These are phyloP conservation scores for Acer yangbiense DNA, from an alignment of 345 rosid species.

Conservation along the genomic window DNA sequence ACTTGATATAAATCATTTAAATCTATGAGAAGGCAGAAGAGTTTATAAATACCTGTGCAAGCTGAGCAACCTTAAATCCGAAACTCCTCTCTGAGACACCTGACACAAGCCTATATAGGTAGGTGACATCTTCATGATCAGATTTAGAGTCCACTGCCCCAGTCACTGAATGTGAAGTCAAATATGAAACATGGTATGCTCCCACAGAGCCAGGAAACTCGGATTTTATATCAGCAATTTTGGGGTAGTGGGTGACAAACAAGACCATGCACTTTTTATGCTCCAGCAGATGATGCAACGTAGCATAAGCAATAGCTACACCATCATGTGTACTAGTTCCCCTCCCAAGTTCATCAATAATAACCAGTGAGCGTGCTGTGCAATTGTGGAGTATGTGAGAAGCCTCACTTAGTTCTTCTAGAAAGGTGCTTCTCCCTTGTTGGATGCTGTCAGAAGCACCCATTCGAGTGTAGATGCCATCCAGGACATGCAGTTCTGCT, in stretches of 20 bases:
- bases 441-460: constrained; percentile 97
- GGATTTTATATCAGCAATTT: constrained; percentile 60
- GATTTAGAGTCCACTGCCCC: constrained; percentile 24
- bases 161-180: constrained; percentile 46
- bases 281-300: constrained; percentile 69
- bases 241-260: constrained; percentile 94
- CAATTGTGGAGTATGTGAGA: constrained; percentile 71
- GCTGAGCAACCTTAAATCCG: constrained; percentile 88
- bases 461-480: constrained; percentile 88
- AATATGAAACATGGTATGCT: constrained; percentile 85
- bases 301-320: constrained; percentile 89
- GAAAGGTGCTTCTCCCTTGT: constrained; percentile 87
- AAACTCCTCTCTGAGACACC: constrained; percentile 89
- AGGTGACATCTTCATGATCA: constrained; percentile 70
- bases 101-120: constrained; percentile 80
- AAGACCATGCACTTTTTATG: constrained; percentile 77
- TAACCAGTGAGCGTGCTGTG: constrained; percentile 72
- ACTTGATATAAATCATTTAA: neutral
- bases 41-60: constrained; percentile 65
- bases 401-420: constrained; percentile 91
- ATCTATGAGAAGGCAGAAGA: constrained; percentile 11
- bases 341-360: constrained; percentile 92
- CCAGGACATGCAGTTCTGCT: constrained; percentile 73
- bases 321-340: constrained; percentile 98
- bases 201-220: constrained; percentile 60